phyloP scores from a whole-genome alignment of 768 basidiomycete species.

The Rhizopogon salebrosus region DNA sequence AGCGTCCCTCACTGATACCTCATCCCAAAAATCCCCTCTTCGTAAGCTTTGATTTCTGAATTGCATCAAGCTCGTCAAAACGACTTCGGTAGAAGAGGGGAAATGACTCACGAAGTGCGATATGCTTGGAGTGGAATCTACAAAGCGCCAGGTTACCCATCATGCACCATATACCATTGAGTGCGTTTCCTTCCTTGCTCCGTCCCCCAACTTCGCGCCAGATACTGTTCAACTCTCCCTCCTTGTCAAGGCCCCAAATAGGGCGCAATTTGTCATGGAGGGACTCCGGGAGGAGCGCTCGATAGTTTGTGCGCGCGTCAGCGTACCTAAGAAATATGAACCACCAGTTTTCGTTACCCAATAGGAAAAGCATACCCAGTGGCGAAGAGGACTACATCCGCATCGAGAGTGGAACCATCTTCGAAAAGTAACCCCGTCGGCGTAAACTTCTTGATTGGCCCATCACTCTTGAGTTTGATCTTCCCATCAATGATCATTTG shows the following conservation, averaged over 20 bases:
- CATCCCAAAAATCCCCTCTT: conserved; percentile 39
- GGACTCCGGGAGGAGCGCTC: conserved; percentile 15
- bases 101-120: conserved; percentile 53
- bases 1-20: conserved; percentile 13
- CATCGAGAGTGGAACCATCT: conserved; percentile 37
- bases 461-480: conserved; percentile 43
- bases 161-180: conserved; percentile 46
- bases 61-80: not conserved
- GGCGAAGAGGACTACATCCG: conserved; percentile 45
- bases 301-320: conserved; percentile 13
- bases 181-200: conserved; percentile 5
- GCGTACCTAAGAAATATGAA: conserved; percentile 12
- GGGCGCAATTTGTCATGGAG: conserved; percentile 13
- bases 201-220: conserved; percentile 47
- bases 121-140: conserved; percentile 63
- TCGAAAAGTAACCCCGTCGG: conserved; percentile 35
- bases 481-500: conserved; percentile 39
- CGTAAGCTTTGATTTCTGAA: conserved; percentile 66
- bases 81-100: not conserved
- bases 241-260: conserved; percentile 26
- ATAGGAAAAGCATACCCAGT: conserved; percentile 36
- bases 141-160: conserved; percentile 59
- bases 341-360: not conserved
- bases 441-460: conserved; percentile 37
- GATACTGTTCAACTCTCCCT: conserved; percentile 22